phyloP scores from a whole-genome alignment of 345 rosid species.

The Populus nigra region DNA sequence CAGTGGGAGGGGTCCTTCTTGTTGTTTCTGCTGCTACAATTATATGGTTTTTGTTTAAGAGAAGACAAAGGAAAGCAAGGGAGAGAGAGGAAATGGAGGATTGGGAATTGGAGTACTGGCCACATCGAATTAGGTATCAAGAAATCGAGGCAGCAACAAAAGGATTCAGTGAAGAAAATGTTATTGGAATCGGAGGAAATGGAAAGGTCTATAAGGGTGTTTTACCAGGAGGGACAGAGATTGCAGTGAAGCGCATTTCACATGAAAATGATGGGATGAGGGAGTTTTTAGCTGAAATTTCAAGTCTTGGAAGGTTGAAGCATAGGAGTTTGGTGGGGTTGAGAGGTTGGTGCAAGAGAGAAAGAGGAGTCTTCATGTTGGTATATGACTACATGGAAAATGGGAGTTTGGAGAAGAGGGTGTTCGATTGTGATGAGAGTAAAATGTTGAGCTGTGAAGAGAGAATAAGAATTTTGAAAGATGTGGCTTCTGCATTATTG shows the following conservation, averaged over 20 bases:
- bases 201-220: constrained; percentile 80
- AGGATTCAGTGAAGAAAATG: constrained; percentile 60
- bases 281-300: constrained; percentile 65
- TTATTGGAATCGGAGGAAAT: constrained; percentile 72
- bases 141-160: constrained; percentile 61
- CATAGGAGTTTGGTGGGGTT: constrained; percentile 64
- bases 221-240: constrained; percentile 50
- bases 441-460: constrained; percentile 44
- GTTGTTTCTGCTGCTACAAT: constrained; percentile 29
- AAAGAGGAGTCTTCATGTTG: constrained; percentile 63
- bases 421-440: constrained; percentile 43
- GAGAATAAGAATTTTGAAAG: constrained; percentile 52
- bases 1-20: constrained; percentile 36
- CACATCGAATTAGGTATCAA: constrained; percentile 56
- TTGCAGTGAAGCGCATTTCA: constrained; percentile 70
- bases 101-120: constrained; percentile 95
- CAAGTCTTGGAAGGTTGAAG: constrained; percentile 69
- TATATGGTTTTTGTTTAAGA: constrained; percentile 37
- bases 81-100: constrained; percentile 67
- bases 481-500: constrained; percentile 62
- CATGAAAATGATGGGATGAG: constrained; percentile 69
- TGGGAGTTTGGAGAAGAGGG: constrained; percentile 63
- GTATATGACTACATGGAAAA: constrained; percentile 80
- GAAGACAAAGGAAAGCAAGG: constrained; percentile 42
- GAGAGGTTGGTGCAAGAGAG: constrained; percentile 84